These are phyloP conservation scores for Xerocomus brunneocitrinus DNA, from an alignment of 768 basidiomycete species.

Conservation along the genomic window DNA sequence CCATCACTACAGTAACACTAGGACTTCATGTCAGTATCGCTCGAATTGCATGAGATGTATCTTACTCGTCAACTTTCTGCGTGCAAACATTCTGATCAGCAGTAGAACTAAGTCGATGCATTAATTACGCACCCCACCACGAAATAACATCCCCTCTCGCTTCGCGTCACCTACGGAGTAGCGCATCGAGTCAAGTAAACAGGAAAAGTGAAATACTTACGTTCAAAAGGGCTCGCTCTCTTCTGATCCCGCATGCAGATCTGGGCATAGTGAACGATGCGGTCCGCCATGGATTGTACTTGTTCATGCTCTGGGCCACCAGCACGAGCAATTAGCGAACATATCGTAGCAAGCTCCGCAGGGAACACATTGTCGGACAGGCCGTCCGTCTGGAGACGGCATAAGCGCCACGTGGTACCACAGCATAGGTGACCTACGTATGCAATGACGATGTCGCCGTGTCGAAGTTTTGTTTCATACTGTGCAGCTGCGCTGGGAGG, in stretches of 20 bases:
- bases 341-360: conserved; percentile 65
- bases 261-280: conserved; percentile 63
- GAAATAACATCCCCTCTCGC: conserved; percentile 58
- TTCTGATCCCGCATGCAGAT: conserved; percentile 64
- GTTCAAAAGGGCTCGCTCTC: conserved; percentile 71
- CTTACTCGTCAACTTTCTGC: conserved; percentile 81
- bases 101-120: conserved; percentile 3
- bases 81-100: conserved; percentile 3
- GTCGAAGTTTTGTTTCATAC: conserved; percentile 44
- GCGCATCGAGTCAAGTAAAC: conserved; percentile 4
- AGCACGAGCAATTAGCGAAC: conserved; percentile 56
- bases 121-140: conserved; percentile 63
- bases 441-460: conserved; percentile 49
- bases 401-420: conserved; percentile 3
- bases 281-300: conserved; percentile 69
- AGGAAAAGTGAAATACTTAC: conserved; percentile 36
- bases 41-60: conserved; percentile 5
- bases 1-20: conserved; percentile 70
- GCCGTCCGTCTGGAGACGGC: conserved; percentile 44
- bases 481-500: conserved; percentile 39
- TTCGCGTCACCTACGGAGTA: conserved; percentile 51
- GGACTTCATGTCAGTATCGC: conserved; percentile 8
- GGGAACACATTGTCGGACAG: conserved; percentile 59
- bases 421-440: conserved; percentile 34
- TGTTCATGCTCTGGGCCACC: conserved; percentile 54